Percentiles rank a stretch among this genome's conserved stretches.
Evolutionary conservation across 1,284 basidiomycete genomes (phyloP).

Genomic region (Hypsizygus ulmarius): DNA sequence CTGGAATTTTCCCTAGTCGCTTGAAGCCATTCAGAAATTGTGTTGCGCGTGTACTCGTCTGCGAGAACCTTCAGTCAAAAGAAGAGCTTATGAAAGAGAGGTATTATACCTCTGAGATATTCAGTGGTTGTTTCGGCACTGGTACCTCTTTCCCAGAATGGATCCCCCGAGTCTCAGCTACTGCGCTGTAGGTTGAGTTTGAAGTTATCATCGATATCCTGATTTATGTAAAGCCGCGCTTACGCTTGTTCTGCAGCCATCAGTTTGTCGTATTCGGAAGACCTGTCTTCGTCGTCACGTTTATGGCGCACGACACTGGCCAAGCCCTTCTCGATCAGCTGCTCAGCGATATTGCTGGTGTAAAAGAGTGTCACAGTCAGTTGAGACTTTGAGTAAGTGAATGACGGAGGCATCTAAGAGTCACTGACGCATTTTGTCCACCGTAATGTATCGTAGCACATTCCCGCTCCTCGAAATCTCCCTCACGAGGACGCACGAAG

Average conservation of each 20-base stretch:
- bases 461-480: constrained; percentile 91
- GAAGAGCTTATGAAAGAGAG: neutral
- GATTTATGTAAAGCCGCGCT: constrained; percentile 29
- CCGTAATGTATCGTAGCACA: constrained; percentile 87
- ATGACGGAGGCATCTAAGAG: neutral
- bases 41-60: constrained; percentile 74
- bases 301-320: constrained; percentile 90
- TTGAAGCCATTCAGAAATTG: constrained; percentile 93
- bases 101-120: constrained; percentile 78
- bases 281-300: constrained; percentile 93
- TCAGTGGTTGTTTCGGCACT: constrained; percentile 69
- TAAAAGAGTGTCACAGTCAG: constrained; percentile 3
- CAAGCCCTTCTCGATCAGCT: constrained; percentile 90
- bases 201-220: neutral
- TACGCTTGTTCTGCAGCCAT: constrained; percentile 92
- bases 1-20: constrained; percentile 79
- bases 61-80: constrained; percentile 13
- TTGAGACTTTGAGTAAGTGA: neutral
- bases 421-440: constrained; percentile 65
- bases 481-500: constrained; percentile 89
- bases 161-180: constrained; percentile 78
- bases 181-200: constrained; percentile 52
- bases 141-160: constrained; percentile 91
- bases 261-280: constrained; percentile 91
- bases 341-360: constrained; percentile 83